Evolutionary conservation across 768 basidiomycete genomes (phyloP), one percentile per base, ranked within the genome.

Genomic region (Trametes villosa): DNA sequence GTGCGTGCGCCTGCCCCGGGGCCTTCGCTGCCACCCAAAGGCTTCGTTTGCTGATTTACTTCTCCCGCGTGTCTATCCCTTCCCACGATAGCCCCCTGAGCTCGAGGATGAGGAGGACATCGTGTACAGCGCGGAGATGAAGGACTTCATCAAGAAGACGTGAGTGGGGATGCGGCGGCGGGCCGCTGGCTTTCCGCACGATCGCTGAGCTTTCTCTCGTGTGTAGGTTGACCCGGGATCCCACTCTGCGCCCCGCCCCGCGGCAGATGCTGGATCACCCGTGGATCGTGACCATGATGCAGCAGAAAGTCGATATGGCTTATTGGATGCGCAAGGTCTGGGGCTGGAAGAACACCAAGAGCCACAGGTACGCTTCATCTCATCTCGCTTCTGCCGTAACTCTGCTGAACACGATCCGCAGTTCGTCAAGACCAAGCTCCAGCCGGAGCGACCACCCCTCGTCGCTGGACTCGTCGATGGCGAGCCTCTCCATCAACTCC

Each of bases 101-200:
- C 83, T 94, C 42, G 85, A 88, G 66, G 92, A 94, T 68, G 91
- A 91, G 70, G 81, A 83, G 22, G 76, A 82, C 31, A 71, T 78
- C 65, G 76, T 63, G 61, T 96, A 93, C 91, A 87, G 86, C 62
- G 79, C 85, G 31, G 86, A 86, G 26, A 94, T 96, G 89, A 96
- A 96, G 74, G 89, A 94, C 66, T 97, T 96, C 75, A 87, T 96
- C 75, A 86, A 82, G 70, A 81, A 84, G 70, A 86, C 92, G 95
- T 96, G 71, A 69, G 91, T 78, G 5, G 18, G n/a, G 34, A 12
- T n/a, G n/a, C 22, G 22, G 24, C 27, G 13, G 9, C 49, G 53
- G 44, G 57, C 48, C 49, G 48, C 60, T 20, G 48, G 48, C 44
- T 42, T 15, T 40, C 30, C 22, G 47, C 26, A 27, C 31, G 53